These are phyloP conservation scores for Termitomyces sp. DNA, from an alignment of 768 basidiomycete species.

Conservation along the genomic window DNA sequence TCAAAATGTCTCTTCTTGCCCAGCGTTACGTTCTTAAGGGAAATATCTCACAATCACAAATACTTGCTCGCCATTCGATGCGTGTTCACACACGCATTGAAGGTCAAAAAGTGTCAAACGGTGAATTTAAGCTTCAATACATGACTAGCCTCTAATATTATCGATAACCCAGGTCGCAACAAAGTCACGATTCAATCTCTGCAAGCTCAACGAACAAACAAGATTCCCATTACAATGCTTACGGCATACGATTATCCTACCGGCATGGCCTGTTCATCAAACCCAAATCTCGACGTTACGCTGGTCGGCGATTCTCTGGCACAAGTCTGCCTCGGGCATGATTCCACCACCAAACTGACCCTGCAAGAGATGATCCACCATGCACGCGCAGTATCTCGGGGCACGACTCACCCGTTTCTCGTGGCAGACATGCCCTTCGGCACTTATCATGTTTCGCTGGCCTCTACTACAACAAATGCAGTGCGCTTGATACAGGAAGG, in stretches of 20 bases:
- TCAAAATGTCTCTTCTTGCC: conserved; percentile 7
- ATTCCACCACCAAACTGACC: conserved; percentile 81
- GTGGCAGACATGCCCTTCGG: conserved; percentile 98
- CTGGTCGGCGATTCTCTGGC: conserved; percentile 96
- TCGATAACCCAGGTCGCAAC: conserved; percentile 42
- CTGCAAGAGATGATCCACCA: conserved; percentile 94
- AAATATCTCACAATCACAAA: conserved; percentile 5
- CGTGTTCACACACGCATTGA: conserved; percentile 30
- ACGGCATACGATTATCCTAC: conserved; percentile 97
- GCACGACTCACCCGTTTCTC: conserved; percentile 75
- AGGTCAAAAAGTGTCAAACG: conserved; percentile 15
- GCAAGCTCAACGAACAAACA: conserved; percentile 47
- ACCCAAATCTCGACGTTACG: conserved; percentile 72
- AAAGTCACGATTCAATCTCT: conserved; percentile 88
- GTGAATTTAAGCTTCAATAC: conserved; percentile 11
- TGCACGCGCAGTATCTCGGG: conserved; percentile 78
- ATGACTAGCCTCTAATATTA: background rate
- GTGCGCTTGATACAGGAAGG: conserved; percentile 82
- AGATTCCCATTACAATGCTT: conserved; percentile 82
- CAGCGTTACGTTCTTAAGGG: background rate
- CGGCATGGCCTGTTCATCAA: conserved; percentile 58
- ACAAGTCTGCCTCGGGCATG: conserved; percentile 90
- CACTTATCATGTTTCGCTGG: conserved; percentile 63
- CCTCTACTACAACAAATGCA: conserved; percentile 72
- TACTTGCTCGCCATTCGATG: conserved; percentile 26